Evolutionary conservation across 495 filamentous ascomycete genomes (phyloP).

Genomic region (Letharia columbiana): DNA sequence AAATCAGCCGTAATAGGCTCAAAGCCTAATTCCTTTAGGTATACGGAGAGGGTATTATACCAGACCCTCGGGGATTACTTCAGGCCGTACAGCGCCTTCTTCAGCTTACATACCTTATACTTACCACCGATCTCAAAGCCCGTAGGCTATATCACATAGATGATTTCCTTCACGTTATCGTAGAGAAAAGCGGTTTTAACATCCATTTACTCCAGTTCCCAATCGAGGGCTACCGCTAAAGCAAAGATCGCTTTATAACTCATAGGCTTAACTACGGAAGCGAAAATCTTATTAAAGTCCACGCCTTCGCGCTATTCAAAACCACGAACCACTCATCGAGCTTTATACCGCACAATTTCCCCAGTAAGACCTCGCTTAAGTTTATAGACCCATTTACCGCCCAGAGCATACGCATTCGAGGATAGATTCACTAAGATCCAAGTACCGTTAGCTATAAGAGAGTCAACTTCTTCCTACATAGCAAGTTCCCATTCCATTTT

Average conservation of each 20-base stretch:
- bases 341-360: slow-evolving; percentile 1
- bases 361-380: not conserved
- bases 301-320: slow-evolving; percentile 8
- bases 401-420: not conserved
- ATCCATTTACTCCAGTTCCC: slow-evolving; percentile 29
- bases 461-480: too few relatives aligned
- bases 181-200: slow-evolving; percentile 31
- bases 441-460: too few relatives aligned
- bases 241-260: slow-evolving; percentile 23
- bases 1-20: not conserved
- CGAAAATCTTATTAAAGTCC: slow-evolving; percentile 5
- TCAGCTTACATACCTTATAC: not conserved
- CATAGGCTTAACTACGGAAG: slow-evolving; percentile 4
- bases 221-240: slow-evolving; percentile 21
- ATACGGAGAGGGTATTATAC: not conserved
- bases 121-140: not conserved
- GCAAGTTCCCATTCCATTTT: too few relatives aligned
- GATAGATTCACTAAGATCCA: too few relatives aligned
- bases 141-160: slow-evolving; percentile 22
- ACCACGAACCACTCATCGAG: not conserved
- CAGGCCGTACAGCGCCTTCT: not conserved
- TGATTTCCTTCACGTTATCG: slow-evolving; percentile 20
- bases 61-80: not conserved
- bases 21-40: not conserved
- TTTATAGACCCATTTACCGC: not conserved